Conservation (phyloP, 108 stramenopile species). For the Cyclotella sp. region DNA sequence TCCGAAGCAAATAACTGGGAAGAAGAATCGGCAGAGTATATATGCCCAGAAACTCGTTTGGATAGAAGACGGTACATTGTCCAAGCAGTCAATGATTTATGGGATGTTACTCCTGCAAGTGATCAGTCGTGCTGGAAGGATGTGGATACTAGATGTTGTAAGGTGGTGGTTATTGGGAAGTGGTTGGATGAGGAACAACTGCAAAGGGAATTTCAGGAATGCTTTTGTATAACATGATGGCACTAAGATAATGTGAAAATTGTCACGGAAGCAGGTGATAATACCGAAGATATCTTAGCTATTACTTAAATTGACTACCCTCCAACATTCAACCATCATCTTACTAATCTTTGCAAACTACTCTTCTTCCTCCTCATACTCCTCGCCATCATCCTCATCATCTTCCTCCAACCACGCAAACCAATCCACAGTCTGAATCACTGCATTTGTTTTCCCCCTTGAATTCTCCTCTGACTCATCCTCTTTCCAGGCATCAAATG, state of each 20-base stretch:
- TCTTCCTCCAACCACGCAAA: slow-evolving; percentile 88
- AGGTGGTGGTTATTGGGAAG: slow-evolving; percentile 90
- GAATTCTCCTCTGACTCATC: slow-evolving; percentile 77
- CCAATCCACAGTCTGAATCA: slow-evolving; percentile 89
- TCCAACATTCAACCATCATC: background rate
- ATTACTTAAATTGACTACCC: too few species aligned
- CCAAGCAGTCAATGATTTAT: slow-evolving; percentile 88
- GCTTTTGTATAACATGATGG: background rate
- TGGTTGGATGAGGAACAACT: slow-evolving; percentile 53
- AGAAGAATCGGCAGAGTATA: slow-evolving; percentile 8
- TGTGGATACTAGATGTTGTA: slow-evolving; percentile 67
- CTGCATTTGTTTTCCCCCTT: slow-evolving; percentile 72
- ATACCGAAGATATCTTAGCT: too few species aligned
- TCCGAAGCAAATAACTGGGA: slow-evolving; percentile 27
- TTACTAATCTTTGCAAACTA: background rate
- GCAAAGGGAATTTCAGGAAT: slow-evolving; percentile 4
- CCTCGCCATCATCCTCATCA: slow-evolving; percentile 82
- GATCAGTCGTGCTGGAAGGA: slow-evolving; percentile 56
- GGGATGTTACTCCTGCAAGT: slow-evolving; percentile 80
- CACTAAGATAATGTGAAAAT: background rate
- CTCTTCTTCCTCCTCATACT: slow-evolving; percentile 60
- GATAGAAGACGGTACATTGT: slow-evolving; percentile 74
- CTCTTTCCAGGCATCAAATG: slow-evolving; percentile 84
- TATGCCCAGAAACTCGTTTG: slow-evolving; percentile 34
- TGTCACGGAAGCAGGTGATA: too few species aligned